These are phyloP conservation scores for Solanum paucissectum DNA, from an alignment of 257 asterid genomes.

Conservation along the genomic window DNA sequence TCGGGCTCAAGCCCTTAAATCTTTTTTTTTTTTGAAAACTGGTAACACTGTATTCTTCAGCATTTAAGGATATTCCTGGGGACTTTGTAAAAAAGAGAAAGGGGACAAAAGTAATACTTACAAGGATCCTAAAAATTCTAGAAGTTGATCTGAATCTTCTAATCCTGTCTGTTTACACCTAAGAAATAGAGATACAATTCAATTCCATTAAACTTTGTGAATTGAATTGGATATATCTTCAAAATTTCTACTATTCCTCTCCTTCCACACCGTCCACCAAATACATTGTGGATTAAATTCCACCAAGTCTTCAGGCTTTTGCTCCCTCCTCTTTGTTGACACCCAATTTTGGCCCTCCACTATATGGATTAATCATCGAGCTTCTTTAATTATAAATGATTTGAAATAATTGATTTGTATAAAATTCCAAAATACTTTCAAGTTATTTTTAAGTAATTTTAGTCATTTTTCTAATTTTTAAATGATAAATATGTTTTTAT, in stretches of 20 bases:
- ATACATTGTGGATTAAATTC: background rate
- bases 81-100: background rate
- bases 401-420: too few species aligned
- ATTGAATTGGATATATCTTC: background rate
- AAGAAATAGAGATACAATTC: background rate
- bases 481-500: too few species aligned
- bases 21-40: too few species aligned
- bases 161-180: background rate
- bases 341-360: too few species aligned
- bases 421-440: too few species aligned
- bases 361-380: too few species aligned
- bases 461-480: too few species aligned
- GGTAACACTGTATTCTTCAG: background rate
- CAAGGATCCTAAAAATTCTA: background rate
- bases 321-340: background rate
- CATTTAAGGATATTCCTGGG: background rate
- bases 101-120: background rate
- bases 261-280: background rate
- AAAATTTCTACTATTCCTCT: background rate
- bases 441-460: too few species aligned
- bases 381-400: too few species aligned
- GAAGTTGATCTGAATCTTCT: background rate
- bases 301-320: background rate
- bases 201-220: background rate
- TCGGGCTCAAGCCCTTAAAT: background rate